Evolutionary conservation across 2,329 filamentous ascomycete genomes (phyloP).

Genomic region (Exophiala xenobiotica): DNA sequence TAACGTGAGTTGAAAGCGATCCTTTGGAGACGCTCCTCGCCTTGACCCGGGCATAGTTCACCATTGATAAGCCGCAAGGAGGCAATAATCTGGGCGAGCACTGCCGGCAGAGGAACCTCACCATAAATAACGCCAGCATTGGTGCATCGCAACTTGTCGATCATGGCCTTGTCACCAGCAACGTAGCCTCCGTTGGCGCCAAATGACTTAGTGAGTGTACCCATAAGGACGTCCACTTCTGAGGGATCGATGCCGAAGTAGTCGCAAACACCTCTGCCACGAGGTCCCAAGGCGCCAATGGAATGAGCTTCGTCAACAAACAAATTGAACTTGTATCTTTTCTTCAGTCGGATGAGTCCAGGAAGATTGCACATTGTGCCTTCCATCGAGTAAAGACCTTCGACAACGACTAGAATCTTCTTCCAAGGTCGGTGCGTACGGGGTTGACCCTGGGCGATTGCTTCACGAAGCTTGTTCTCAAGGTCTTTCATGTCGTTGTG

Average conservation of each 20-base stretch:
- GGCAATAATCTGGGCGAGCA: constrained; percentile 85
- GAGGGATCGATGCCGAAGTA: constrained; percentile 89
- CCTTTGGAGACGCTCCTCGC: constrained; percentile 90
- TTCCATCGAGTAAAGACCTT: constrained; percentile 99
- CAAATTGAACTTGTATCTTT: constrained; percentile 94
- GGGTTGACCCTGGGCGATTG: constrained; percentile 93
- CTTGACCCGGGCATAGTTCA: constrained; percentile 83
- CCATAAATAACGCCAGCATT: constrained; percentile 86
- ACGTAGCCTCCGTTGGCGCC: constrained; percentile 97
- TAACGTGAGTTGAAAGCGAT: constrained; percentile 98
- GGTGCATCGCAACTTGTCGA: constrained; percentile 82
- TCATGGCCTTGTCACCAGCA: constrained; percentile 81
- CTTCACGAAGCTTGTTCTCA: constrained; percentile 81
- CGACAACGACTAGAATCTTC: constrained; percentile 95
- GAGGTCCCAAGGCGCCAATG: constrained; percentile 84
- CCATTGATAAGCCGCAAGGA: constrained; percentile 87
- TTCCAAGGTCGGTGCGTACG: constrained; percentile 99
- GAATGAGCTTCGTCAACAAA: constrained; percentile 98
- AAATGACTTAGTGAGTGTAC: constrained; percentile 96
- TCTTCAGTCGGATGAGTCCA: constrained; percentile 79
- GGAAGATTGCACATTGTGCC: constrained; percentile 98
- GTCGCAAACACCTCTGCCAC: constrained; percentile 90
- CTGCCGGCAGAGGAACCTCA: constrained; percentile 82
- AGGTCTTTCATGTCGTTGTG: constrained; percentile 94
- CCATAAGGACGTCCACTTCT: constrained; percentile 95